A percentile compares a stretch with the other conserved stretches of the same genome.
Evolutionary conservation across 2,329 filamentous ascomycete genomes (phyloP).

Genomic region (Aspergillus sp.): DNA sequence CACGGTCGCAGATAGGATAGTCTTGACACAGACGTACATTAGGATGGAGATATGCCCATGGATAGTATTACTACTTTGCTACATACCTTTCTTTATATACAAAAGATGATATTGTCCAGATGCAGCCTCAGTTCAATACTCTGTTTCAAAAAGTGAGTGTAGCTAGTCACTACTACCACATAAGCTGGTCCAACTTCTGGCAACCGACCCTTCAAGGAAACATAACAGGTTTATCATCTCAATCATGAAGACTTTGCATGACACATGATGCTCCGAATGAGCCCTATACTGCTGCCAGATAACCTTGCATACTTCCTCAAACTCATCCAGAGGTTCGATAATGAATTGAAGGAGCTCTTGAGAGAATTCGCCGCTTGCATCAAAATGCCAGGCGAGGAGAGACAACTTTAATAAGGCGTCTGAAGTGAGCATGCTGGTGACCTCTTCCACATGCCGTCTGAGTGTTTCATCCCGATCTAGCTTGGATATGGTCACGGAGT

Average conservation of each 20-base stretch:
- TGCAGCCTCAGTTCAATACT: neutral
- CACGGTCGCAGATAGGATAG: neutral
- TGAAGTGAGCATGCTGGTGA: neutral
- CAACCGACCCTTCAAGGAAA: neutral
- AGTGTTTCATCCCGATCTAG: neutral
- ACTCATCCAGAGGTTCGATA: neutral
- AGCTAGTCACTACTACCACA: neutral
- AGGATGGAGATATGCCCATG: neutral
- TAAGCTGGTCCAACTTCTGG: neutral
- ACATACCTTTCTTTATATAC: neutral
- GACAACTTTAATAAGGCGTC: neutral
- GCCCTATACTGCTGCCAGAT: neutral
- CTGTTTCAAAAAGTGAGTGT: neutral
- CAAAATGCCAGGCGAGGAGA: neutral
- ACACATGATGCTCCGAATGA: neutral
- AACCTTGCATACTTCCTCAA: neutral
- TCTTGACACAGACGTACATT: neutral
- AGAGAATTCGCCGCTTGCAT: neutral
- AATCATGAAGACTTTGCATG: neutral
- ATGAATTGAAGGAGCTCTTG: neutral
- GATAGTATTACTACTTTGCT: neutral
- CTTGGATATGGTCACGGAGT: neutral
- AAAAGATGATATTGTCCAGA: neutral
- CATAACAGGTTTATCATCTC: neutral
- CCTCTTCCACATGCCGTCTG: neutral